Base-by-base conservation (phyloP, 192 early-diverging fungal species). In the Coemansia sp. region DNA sequence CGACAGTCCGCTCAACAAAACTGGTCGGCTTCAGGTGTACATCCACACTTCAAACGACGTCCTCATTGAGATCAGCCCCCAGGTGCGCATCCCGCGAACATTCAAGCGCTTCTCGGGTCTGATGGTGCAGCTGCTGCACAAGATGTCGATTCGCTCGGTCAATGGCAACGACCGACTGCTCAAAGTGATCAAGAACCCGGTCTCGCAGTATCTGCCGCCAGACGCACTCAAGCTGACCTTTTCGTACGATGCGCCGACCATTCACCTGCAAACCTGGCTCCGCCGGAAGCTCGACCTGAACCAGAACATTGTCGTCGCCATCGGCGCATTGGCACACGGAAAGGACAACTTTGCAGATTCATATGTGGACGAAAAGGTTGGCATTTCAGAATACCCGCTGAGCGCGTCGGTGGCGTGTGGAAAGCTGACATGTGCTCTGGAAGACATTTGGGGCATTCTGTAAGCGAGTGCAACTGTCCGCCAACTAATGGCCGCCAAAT, bases 81-180 rank as follows among this genome's bases (percentile, higher is more conserved):
- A 95, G 56, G 91, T 98, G 50, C 88, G 97, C 62, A 99, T 99
- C 69, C 97, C 97, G n/a, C 85, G 97, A 73, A 99, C 97, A 8
- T 99, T 95, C 65, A 99, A 98, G 83, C 87, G 97, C 56, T 99
- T 99, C 78, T 90, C 92, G 58, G 97, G 96, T 18, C 74, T 98
- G 51, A 97, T 98, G 96, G 95, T 98, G 24, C 95, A 99, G 87
- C 84, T 99, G 58, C 86, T 98, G 25, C 97, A 99, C 80, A 99
- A 99, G 72, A 80, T 98, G 73, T 87, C 86, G 43, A 97, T 99
- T 71, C 89, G 90, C 22, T 86, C 95, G 27, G 93, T 94, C 23
- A 89, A 92, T 67, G 93, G 94, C 28, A 84, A 84, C 12, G 94
- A 98, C 62, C 95, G 94, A 64, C 82, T 99, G 59, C 82, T 99